Evolutionary conservation across 148 eudicot genomes (phyloP).

Genomic region (Linanthus parryae): DNA sequence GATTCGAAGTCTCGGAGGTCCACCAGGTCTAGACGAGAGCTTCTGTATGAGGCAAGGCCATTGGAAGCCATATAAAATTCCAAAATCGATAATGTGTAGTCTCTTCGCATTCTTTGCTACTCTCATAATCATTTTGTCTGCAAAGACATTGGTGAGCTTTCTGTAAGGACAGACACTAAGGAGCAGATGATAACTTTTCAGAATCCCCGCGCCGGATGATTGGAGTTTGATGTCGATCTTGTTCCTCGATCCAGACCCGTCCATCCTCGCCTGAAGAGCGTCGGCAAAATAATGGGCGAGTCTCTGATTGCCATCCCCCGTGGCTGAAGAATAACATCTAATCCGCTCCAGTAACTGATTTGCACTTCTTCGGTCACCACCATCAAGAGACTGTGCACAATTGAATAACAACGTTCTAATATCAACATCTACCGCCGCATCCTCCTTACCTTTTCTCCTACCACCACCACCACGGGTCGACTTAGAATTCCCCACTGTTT

Average conservation of each 20-base stretch:
- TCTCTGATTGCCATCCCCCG: slow-evolving; percentile 74
- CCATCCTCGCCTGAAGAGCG: slow-evolving; percentile 75
- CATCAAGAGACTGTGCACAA: slow-evolving; percentile 65
- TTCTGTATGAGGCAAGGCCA: slow-evolving; percentile 64
- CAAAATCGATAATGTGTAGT: no score
- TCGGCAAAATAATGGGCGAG: slow-evolving; percentile 64
- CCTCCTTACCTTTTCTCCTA: slow-evolving; percentile 28
- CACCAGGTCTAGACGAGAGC: slow-evolving; percentile 55
- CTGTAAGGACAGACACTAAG: slow-evolving; percentile 55
- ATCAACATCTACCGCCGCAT: slow-evolving; percentile 59
- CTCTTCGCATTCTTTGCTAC: slow-evolving; percentile 40
- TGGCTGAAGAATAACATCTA: slow-evolving; percentile 45
- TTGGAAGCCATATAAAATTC: slow-evolving; percentile 71
- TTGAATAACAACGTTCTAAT: slow-evolving; percentile 48
- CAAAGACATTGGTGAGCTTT: slow-evolving; percentile 41
- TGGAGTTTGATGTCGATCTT: slow-evolving; percentile 32
- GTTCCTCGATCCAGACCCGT: slow-evolving; percentile 55
- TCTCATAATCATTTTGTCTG: slow-evolving; percentile 45
- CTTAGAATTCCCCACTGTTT: slow-evolving; percentile 46
- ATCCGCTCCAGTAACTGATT: slow-evolving; percentile 52
- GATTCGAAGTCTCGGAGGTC: slow-evolving; percentile 66
- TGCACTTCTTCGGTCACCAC: slow-evolving; percentile 48
- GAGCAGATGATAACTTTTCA: slow-evolving; percentile 64
- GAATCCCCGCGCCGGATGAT: slow-evolving; percentile 40
- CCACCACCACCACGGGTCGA: slow-evolving; percentile 53